phyloP scores from a whole-genome alignment of 768 basidiomycete species.

The Lentinula guzmanii region DNA sequence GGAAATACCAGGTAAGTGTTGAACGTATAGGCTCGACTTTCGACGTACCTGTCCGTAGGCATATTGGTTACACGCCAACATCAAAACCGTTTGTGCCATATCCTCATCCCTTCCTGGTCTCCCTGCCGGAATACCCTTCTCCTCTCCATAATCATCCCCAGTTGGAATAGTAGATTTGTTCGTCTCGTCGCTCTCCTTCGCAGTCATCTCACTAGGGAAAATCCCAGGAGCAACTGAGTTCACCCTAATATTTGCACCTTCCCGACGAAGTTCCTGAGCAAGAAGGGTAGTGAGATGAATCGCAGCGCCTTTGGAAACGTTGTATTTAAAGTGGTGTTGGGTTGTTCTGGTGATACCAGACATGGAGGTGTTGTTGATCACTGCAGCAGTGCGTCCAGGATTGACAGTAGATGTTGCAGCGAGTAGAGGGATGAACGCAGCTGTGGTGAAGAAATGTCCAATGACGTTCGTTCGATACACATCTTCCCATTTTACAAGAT shows the following conservation, averaged over 20 bases:
- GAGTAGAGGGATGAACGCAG: constrained; percentile 40
- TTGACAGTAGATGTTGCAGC: constrained; percentile 12
- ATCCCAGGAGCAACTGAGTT: constrained; percentile 29
- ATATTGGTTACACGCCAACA: constrained; percentile 3
- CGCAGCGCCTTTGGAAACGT: constrained; percentile 32
- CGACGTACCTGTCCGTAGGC: background rate
- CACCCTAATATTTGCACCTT: constrained; percentile 21
- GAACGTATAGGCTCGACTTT: no score
- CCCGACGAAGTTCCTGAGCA: constrained; percentile 26
- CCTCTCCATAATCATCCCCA: background rate
- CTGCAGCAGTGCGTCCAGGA: constrained; percentile 21
- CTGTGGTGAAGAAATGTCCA: constrained; percentile 32
- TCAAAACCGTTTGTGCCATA: constrained; percentile 1
- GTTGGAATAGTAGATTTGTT: constrained; percentile 1
- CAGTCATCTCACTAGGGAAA: constrained; percentile 31
- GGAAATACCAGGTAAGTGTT: background rate
- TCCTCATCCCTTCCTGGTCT: constrained; percentile 6
- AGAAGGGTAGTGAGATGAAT: constrained; percentile 28
- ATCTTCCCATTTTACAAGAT: constrained; percentile 20
- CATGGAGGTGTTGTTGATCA: constrained; percentile 37
- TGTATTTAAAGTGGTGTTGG: constrained; percentile 41
- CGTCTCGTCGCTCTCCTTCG: background rate
- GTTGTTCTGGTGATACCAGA: constrained; percentile 32
- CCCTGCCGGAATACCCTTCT: constrained; percentile 1
- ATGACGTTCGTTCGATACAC: constrained; percentile 28